Evolutionary conservation across 306 rosid genomes (phyloP), one percentile per base, ranked within the genome.

Genomic region (Dalbergia cultrata): DNA sequence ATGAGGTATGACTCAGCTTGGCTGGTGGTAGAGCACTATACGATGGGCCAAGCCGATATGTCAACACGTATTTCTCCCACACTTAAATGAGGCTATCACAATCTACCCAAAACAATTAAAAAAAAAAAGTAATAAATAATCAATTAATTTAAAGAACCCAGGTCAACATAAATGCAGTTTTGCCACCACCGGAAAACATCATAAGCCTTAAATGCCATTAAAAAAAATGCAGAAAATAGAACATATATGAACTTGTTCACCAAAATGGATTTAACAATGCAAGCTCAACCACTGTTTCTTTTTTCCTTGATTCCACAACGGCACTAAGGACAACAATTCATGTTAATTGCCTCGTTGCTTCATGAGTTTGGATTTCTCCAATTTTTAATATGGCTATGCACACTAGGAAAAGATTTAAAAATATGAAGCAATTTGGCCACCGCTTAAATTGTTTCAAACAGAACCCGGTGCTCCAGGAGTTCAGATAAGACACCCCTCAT

Each of bases 401-500:
- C 87, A 87, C 44, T 67, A 80, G 41, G 62, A 60, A 53, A 60
- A 13, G 50, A 31, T 45, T 67, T 72, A 64, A 34, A 17, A 68
- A 4, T 58, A 53, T 9, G 69, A 56, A 49, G 79, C 52, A 81
- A 78, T 37, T 31, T 69, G 62, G 37, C 13, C 14, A 10, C 18
- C 62, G 58, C 67, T 81, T 85, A 87, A 84, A 87, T 72, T 39
- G 90, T 85, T 81, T 90, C 95, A 50, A 85, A 92, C 26, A 91
- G 87, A 83, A 93, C 86, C 21, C 92, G 87, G 16, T 87, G 89
- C 77, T 93, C 97, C n/a, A 93, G 77, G 13, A 95, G 90, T 73
- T 91, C 95, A 5, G 91, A 85, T 56, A 95, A 84, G 76, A 88
- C 89, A 66, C 85, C 83, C 82, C 94, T 86, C 99, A 95, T 93